Evolutionary conservation across 2,329 filamentous ascomycete genomes (phyloP).

Genomic region (Colletotrichum zoysiae): DNA sequence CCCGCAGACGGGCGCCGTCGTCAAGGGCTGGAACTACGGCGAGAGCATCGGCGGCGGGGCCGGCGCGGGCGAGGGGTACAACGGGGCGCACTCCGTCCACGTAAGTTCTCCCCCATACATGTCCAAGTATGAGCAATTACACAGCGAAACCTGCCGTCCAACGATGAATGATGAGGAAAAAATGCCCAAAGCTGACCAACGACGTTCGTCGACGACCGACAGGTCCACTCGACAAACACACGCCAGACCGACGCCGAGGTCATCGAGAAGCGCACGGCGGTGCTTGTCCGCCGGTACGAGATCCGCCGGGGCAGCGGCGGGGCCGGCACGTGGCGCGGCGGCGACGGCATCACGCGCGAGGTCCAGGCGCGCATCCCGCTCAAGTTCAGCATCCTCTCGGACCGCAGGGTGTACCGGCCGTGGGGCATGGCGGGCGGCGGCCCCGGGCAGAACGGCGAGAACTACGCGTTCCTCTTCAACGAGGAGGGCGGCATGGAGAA

Average conservation of each 20-base stretch:
- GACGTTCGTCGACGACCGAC: no score
- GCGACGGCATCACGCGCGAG: constrained; percentile 52
- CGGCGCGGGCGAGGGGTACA: constrained; percentile 49
- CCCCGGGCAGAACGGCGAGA: constrained; percentile 46
- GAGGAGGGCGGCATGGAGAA: constrained; percentile 45
- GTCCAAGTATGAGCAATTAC: no score
- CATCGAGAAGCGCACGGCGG: constrained; percentile 52
- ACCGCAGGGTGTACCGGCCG: constrained; percentile 51
- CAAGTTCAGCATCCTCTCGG: constrained; percentile 52
- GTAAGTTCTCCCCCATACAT: constrained; percentile 11
- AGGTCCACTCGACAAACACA: constrained; percentile 51
- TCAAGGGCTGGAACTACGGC: constrained; percentile 48
- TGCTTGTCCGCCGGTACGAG: constrained; percentile 50
- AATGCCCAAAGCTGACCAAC: not conserved
- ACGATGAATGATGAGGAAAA: no score
- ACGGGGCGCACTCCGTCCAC: constrained; percentile 48
- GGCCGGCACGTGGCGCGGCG: constrained; percentile 48
- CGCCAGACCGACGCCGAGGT: constrained; percentile 51
- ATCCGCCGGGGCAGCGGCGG: constrained; percentile 50
- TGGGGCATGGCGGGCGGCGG: constrained; percentile 52
- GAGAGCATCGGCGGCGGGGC: constrained; percentile 52
- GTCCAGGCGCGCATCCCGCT: constrained; percentile 51
- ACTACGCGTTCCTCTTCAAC: constrained; percentile 49
- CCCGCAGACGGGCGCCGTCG: constrained; percentile 44
- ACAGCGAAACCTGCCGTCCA: no score